Base-by-base conservation (phyloP, 139 green algal species). In the Parachlorella kessleri region DNA sequence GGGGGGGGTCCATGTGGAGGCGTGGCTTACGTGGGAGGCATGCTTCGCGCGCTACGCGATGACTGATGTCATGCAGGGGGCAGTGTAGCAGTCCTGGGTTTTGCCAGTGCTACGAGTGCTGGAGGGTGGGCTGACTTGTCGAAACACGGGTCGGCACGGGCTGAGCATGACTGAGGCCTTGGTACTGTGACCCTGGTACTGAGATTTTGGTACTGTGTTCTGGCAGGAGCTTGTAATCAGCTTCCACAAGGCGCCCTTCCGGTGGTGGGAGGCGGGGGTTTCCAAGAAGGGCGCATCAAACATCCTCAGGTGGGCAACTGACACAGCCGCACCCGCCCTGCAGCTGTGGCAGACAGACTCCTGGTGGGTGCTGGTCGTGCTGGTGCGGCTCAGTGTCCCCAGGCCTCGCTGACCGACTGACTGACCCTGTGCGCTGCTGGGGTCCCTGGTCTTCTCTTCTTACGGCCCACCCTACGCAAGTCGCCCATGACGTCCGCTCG, bases 201-300 rank as follows among this genome's bases (percentile, higher is more conserved):
- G n/a, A n/a, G n/a, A n/a, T n/a, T n/a, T 14, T 40, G 2, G 32
- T 1, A 26, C 64, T 35, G 64, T 9, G 1, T 72, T 14, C 64
- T 40, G 72, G 70, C 83, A 88, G 76, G 84, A 87, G 80, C 40
- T 88, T 38, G 80, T 86, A 63, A 38, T 81, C 3, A 78, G 30
- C 65, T 88, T 88, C 75, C 81, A 87, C 84, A 87, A 88, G 70
- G 84, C 75, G 38, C 84, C 80, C 54, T 48, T 67, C 21, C 73
- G 81, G 36, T 88, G 84, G 84, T 87, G 84, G 80, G 32, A 77
- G 4, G 35, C 66, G 8, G 73, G 80, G 55, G 77, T 82, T 38
- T 82, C 71, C 7, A 3, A 10, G 33, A 18, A 59, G 41, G 80
- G 80, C 35, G 42, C 32, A 24, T 26, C 30, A 32, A 81, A 81